Base-by-base conservation (phyloP, 2,329 filamentous ascomycete genomes). In the Furcasterigmium furcatum region DNA sequence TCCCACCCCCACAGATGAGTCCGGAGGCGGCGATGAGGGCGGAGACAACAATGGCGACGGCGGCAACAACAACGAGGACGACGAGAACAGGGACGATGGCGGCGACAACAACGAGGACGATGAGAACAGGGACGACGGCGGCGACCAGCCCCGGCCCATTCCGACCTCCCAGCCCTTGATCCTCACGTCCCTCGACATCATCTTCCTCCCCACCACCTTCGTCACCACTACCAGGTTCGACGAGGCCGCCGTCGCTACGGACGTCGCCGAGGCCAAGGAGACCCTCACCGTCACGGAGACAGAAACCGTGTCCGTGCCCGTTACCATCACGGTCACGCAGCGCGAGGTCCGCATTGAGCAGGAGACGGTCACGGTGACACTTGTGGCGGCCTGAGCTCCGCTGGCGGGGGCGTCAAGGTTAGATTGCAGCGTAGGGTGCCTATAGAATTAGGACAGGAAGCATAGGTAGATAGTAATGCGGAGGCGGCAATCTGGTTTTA, bases 261-360 rank as follows among this genome's bases (percentile, higher is more conserved):
- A 36, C 9, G 34, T 18, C 34, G n/a, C 18, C 9, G n/a, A 6
- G 9, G 34, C 34, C 4, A 10, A 16, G 13, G 44, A 47, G 29
- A 54, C 45, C 4, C 43, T 52, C 13, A 54, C 52, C 3, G 45
- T 44, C 3, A 60, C 55, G 42, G 55, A 57, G 13, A 52, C 50
- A 7, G 38, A 36, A 18, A 58, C 57, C n/a, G 59, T 61, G 3
- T 66, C 64, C 9, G 61, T 67, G 27, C 66, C 64, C 1, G 52
- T 67, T 10, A 63, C 55, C 47, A 54, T 66, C 22, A 68, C 67
- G 5, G 61, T 68, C 3, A 70, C 67, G 5, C 54, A 63, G 32
- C 49, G 44, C 36, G 49, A 53, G 46, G 48, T 38, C 19, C 32
- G 32, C 22, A 36, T 43, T 18, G 43, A 48, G 39, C 38, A 24